Conservation (phyloP, 169 alveolate genomes). For the Cryptosporidium ubiquitum region DNA sequence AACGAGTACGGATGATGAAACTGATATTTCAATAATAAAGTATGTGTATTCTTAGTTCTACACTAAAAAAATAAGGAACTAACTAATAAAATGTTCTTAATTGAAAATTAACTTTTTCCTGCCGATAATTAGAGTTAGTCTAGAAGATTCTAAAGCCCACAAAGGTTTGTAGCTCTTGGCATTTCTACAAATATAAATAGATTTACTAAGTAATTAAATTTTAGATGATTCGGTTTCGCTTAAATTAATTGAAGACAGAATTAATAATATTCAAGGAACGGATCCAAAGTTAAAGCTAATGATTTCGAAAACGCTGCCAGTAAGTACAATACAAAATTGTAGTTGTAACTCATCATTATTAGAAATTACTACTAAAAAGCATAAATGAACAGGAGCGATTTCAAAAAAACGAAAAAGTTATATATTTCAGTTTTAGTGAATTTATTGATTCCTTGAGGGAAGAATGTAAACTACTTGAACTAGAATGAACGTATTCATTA, state of each 20-base stretch:
- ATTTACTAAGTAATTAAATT: background rate
- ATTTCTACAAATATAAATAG: background rate
- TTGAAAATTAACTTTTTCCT: background rate
- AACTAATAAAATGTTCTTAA: background rate
- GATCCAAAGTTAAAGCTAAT: slow-evolving; percentile 52
- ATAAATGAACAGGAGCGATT: background rate
- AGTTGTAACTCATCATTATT: background rate
- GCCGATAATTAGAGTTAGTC: background rate
- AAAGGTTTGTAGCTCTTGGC: background rate
- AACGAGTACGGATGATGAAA: background rate
- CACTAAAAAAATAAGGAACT: background rate
- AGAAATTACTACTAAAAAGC: slow-evolving; percentile 17
- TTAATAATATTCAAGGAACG: slow-evolving; percentile 56
- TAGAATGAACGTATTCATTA: slow-evolving; percentile 15
- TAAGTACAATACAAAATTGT: slow-evolving; percentile 10
- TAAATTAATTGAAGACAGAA: slow-evolving; percentile 32
- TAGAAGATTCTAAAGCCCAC: background rate
- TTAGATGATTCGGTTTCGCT: slow-evolving; percentile 40
- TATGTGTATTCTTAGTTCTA: slow-evolving; percentile 5
- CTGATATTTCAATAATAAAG: slow-evolving; percentile 38
- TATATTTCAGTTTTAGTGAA: slow-evolving; percentile 27
- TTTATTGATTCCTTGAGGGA: slow-evolving; percentile 24
- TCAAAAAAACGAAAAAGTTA: background rate
- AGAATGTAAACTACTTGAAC: slow-evolving; percentile 59
- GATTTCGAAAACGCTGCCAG: slow-evolving; percentile 57